Percentiles rank a stretch among this genome's conserved stretches.
phyloP scores from a whole-genome alignment of 2,329 filamentous ascomycete species.

The Sclerotinia sclerotiorum region DNA sequence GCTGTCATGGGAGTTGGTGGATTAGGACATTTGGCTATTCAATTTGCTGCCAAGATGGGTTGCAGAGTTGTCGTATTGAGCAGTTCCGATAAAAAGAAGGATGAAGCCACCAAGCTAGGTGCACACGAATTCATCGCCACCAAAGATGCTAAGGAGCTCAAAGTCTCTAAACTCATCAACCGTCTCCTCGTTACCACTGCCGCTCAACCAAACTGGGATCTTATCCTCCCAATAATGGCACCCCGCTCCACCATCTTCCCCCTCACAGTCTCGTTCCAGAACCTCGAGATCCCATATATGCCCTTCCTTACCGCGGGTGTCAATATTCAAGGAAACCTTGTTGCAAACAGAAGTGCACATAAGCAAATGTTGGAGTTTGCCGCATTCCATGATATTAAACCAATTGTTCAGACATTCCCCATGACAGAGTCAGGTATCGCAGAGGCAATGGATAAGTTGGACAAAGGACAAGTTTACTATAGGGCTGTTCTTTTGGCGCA shows the following conservation, averaged over 20 bases:
- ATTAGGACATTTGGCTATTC: slow-evolving; percentile 60
- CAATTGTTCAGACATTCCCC: slow-evolving; percentile 55
- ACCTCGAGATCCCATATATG: slow-evolving; percentile 34
- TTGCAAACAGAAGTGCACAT: slow-evolving; percentile 46
- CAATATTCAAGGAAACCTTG: slow-evolving; percentile 26
- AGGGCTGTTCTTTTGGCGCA: slow-evolving; percentile 43
- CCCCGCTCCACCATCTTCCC: slow-evolving; percentile 59
- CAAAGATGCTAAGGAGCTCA: slow-evolving; percentile 45
- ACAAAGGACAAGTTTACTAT: slow-evolving; percentile 53
- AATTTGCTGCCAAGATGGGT: slow-evolving; percentile 62
- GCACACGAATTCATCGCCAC: slow-evolving; percentile 60
- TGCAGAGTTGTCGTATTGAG: slow-evolving; percentile 59
- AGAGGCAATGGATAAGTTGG: slow-evolving; percentile 55
- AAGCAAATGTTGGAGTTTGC: slow-evolving; percentile 59
- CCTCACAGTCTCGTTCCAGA: slow-evolving; percentile 55
- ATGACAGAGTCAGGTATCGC: slow-evolving; percentile 54
- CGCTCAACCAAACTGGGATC: slow-evolving; percentile 29
- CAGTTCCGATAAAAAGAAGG: slow-evolving; percentile 59
- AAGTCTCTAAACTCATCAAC: slow-evolving; percentile 26
- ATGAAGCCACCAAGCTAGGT: slow-evolving; percentile 58
- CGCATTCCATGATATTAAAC: slow-evolving; percentile 55
- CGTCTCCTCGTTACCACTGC: slow-evolving; percentile 34
- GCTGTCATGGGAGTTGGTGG: slow-evolving; percentile 56
- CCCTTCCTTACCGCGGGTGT: slow-evolving; percentile 27
- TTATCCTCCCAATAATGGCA: slow-evolving; percentile 26